Evolutionary conservation across 2,329 filamentous ascomycete genomes (phyloP), one percentile per base, ranked within the genome.

Genomic region (Claviceps fusiformis): DNA sequence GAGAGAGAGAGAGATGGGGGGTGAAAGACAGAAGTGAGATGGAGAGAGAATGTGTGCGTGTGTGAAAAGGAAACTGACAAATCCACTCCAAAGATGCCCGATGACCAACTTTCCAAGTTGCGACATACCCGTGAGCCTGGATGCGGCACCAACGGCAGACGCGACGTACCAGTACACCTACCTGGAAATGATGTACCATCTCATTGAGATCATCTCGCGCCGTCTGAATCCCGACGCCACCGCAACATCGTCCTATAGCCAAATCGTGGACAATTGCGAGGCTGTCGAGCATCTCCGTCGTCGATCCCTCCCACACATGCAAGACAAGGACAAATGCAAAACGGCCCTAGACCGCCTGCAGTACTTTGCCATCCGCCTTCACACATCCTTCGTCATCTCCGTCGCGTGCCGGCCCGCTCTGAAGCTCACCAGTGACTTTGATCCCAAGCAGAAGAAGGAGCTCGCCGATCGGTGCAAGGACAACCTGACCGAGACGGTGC

Each of bases 301-400:
- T 13, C 74, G 70, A 51, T 73, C 80, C 9, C 64, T 72, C 6
- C 71, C 73, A 1, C 78, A 81, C 56, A 73, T 85, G 39, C 75
- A 77, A 52, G 75, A 71, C 61, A 83, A 82, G 61, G 80, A 83
- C 35, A 73, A 74, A n/a, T 84, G 81, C 70, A 83, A 81, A 61
- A 82, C 80, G 0, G 79, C 80, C 0, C 69, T 83, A 37, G 80
- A 85, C 63, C 75, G 81, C 17, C 70, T 85, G 0, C 82, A 85
- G 59, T 76, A 83, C 62, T 85, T 79, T 59, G 82, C 80, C 39
- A 77, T 84, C 51, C 76, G 79, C n/a, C 72, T 85, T 1, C 82
- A 85, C 62, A 83, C 80, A 0, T 79, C 81, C 1, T 85, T 84
- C 60, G 78, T 84, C 49, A 76, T 85, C 24, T 85, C 81, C 0